Evolutionary conservation across 768 basidiomycete genomes (phyloP).

Genomic region (Psilocybe subaeruginosa): DNA sequence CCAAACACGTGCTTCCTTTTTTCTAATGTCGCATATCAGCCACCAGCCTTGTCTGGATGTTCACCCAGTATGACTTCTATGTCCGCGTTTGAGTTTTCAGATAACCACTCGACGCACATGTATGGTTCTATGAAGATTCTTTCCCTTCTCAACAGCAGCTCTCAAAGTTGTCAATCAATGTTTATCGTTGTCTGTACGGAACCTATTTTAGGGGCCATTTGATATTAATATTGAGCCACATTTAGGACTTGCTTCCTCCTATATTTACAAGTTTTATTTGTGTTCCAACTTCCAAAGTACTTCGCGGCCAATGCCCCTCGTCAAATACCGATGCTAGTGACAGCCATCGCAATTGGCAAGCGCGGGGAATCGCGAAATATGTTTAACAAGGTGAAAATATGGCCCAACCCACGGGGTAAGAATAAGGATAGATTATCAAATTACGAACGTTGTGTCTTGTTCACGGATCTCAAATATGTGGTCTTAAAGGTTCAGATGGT

Average conservation of each 20-base stretch:
- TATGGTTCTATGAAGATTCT: too few relatives aligned
- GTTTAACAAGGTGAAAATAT: neutral
- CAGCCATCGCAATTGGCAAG: neutral
- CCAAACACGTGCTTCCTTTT: neutral
- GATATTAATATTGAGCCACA: too few relatives aligned
- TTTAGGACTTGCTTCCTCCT: too few relatives aligned
- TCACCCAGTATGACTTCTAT: constrained; percentile 81
- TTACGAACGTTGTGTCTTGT: constrained; percentile 3
- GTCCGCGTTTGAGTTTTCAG: constrained; percentile 37
- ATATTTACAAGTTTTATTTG: too few relatives aligned
- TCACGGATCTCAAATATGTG: neutral
- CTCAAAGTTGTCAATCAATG: too few relatives aligned
- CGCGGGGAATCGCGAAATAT: neutral
- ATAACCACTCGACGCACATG: neutral
- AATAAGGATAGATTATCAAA: neutral
- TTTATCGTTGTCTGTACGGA: too few relatives aligned
- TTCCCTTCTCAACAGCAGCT: too few relatives aligned
- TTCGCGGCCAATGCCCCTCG: too few relatives aligned
- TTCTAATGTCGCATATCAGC: constrained; percentile 17
- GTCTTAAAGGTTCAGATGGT: neutral
- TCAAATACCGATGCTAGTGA: too few relatives aligned
- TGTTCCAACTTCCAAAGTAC: too few relatives aligned
- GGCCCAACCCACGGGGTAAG: neutral
- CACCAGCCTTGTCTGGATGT: constrained; percentile 85
- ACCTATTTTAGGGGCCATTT: too few relatives aligned